Evolutionary conservation across 257 asterid species (phyloP).

Genomic region (Solanum paucissectum): DNA sequence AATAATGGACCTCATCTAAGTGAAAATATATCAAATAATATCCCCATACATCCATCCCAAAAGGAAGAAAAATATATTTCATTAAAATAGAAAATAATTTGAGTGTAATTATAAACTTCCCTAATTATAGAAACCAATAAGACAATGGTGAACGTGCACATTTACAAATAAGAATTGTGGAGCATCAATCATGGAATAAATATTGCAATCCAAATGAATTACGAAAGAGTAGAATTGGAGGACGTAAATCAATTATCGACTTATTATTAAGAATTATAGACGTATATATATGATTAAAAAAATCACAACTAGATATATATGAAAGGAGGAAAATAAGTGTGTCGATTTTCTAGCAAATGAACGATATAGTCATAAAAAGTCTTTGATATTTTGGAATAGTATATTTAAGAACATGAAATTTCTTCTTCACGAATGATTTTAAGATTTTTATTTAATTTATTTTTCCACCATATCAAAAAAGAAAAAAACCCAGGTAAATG

Average conservation of each 20-base stretch:
- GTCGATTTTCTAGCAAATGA: neutral
- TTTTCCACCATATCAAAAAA: too few relatives aligned
- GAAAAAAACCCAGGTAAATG: too few relatives aligned
- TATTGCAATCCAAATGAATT: neutral
- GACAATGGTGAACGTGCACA: neutral
- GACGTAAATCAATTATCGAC: too few relatives aligned
- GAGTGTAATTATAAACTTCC: neutral
- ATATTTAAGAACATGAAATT: neutral
- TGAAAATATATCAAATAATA: too few relatives aligned
- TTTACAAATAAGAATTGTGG: neutral
- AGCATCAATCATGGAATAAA: neutral
- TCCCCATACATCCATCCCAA: neutral
- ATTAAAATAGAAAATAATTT: neutral
- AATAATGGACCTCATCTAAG: neutral
- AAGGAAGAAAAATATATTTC: neutral
- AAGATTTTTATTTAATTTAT: too few relatives aligned
- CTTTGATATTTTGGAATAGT: neutral
- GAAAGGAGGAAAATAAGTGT: neutral
- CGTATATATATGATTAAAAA: neutral
- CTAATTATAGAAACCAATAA: neutral
- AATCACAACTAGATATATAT: too few relatives aligned
- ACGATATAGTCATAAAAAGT: neutral
- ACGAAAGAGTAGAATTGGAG: neutral
- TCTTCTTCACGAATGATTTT: neutral
- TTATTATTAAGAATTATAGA: too few relatives aligned